Evolutionary conservation across 495 filamentous ascomycete species (phyloP).

Genomic region (Apiosordaria backusii): DNA sequence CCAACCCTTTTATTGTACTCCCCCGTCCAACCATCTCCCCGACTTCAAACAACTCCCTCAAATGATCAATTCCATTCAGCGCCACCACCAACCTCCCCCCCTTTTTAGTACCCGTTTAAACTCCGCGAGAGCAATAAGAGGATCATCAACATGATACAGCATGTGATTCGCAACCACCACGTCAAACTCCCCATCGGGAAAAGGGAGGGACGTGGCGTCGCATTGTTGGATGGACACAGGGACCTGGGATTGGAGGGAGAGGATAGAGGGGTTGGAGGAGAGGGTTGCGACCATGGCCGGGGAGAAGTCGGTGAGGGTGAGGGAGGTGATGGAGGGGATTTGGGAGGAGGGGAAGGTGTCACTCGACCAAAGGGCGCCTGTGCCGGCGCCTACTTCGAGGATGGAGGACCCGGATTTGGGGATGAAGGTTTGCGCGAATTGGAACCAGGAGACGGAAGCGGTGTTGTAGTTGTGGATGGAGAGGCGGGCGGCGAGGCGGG

Average conservation of each 20-base stretch:
- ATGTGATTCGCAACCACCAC: conserved; percentile 14
- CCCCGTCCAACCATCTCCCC: conserved; percentile 5
- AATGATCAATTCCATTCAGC: conserved; percentile 12
- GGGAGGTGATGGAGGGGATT: not conserved
- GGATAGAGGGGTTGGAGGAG: not conserved
- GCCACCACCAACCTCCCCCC: conserved; percentile 8
- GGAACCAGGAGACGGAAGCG: conserved; percentile 10
- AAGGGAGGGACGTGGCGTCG: conserved; percentile 12
- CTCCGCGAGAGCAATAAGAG: not conserved
- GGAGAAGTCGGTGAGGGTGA: conserved; percentile 17
- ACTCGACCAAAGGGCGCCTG: conserved; percentile 14
- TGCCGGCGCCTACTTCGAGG: conserved; percentile 17
- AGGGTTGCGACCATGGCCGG: conserved; percentile 10
- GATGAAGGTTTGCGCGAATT: conserved; percentile 9
- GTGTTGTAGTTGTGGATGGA: conserved; percentile 16
- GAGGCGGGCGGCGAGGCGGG: conserved; percentile 12
- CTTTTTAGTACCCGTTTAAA: conserved; percentile 7
- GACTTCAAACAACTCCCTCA: conserved; percentile 5
- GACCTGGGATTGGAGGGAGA: not conserved
- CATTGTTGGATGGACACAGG: not conserved
- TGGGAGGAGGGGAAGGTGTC: not conserved
- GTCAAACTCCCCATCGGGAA: conserved; percentile 1
- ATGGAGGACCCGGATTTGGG: conserved; percentile 4
- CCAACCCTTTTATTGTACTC: conserved; percentile 6
- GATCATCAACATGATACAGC: conserved; percentile 15